These are phyloP conservation scores for Paralagenidium karlingii DNA, from an alignment of 352 stramenopile species.

Conservation along the genomic window DNA sequence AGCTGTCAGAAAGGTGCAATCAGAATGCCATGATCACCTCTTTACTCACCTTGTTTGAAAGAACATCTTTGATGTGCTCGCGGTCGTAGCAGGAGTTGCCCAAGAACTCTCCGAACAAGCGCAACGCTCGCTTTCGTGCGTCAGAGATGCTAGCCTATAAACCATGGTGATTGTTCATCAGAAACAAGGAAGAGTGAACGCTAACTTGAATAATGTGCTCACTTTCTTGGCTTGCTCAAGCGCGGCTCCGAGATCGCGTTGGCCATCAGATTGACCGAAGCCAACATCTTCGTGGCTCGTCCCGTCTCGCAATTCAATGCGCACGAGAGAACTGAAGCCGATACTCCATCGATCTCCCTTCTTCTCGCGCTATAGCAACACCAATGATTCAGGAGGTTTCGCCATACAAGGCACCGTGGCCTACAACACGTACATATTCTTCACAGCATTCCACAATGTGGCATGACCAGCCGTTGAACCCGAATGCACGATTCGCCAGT, in stretches of 20 bases:
- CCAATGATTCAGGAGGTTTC: too few species aligned
- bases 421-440: conserved; percentile 47
- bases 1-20: conserved; percentile 3
- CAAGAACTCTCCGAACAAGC: conserved; percentile 76
- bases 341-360: conserved; percentile 61
- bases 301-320: conserved; percentile 79
- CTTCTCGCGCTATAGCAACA: conserved; percentile 34
- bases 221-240: conserved; percentile 81
- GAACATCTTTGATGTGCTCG: conserved; percentile 74
- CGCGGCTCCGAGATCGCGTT: conserved; percentile 54
- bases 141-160: conserved; percentile 69
- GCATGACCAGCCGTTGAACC: conserved; percentile 82
- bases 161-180: not conserved
- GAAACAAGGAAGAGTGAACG: not conserved
- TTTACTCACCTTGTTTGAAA: conserved; percentile 35
- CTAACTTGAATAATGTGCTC: not conserved
- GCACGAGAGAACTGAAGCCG: conserved; percentile 62
- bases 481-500: conserved; percentile 78
- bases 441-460: conserved; percentile 76
- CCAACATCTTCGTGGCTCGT: conserved; percentile 74
- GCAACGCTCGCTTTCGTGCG: conserved; percentile 59
- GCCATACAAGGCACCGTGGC: too few species aligned
- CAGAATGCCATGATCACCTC: not conserved
- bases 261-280: conserved; percentile 64
- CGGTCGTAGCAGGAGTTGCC: conserved; percentile 82